Base-by-base conservation (phyloP, 2,329 filamentous ascomycete species). In the Diplodia sapinea region DNA sequence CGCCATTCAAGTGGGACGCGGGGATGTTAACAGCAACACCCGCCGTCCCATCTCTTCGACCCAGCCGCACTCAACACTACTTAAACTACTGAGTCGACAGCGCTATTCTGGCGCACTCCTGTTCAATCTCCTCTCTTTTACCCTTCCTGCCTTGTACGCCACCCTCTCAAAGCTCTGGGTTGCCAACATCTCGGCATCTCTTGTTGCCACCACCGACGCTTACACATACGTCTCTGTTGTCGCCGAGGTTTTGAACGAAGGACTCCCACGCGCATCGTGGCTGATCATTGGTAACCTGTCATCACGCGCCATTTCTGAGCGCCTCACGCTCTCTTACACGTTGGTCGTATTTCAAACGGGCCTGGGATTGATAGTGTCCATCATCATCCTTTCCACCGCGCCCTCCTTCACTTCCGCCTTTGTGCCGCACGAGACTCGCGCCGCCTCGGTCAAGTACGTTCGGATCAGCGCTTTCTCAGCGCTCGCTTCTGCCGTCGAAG, bases 111-210 rank as follows among this genome's bases (percentile, higher is more conserved):
- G 87, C 0, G 85, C 87, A 0, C 78, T 91, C 0, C 65, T 85
- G 15, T 89, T 91, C 80, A 92, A 92, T 72, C 67, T 88, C 11
- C 81, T 76, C 56, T 82, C 88, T 1, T 91, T 91, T 74, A 74
- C 87, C 1, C 83, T 92, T 0, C 89, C 88, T 0, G 89, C 89
- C 0, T 79, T 92, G 0, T 91, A 92, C 72, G 77, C 78, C 40
- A 92, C 89, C 0, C 82, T 92, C 0, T 85, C 85, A 59, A 92
- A 92, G 73, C 81, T 91, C 20, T 92, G 89, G 90, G 84, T 92
- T 2, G 88, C 89, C 2, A 84, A 86, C 66, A 90, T 92, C 66
- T 87, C 91, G 74, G 78, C 85, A 0, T 47, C 55, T 0, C 80
- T 86, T 69, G 86, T 91, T 1, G 87, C 85, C 20, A 89, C 87